Evolutionary conservation across 2,329 filamentous ascomycete species (phyloP).

Genomic region (Sclerotinia glacialis): DNA sequence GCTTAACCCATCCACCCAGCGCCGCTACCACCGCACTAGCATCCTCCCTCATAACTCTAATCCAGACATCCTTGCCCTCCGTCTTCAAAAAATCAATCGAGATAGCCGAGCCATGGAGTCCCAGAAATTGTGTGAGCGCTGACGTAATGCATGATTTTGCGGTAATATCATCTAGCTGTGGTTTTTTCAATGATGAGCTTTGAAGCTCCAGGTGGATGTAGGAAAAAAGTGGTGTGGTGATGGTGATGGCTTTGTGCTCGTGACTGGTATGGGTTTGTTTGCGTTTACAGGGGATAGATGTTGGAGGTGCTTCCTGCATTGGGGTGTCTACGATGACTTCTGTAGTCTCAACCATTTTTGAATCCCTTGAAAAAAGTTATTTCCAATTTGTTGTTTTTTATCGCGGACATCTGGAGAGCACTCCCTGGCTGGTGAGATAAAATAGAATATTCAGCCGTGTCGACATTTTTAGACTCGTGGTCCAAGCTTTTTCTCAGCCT

Average conservation of each 20-base stretch:
- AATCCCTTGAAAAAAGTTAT: neutral
- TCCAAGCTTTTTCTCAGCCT: conserved; percentile 20
- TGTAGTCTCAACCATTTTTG: neutral
- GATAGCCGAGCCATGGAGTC: conserved; percentile 64
- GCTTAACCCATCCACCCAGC: conserved; percentile 58
- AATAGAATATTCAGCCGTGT: conserved; percentile 7
- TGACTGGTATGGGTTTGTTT: conserved; percentile 33
- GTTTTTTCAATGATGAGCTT: conserved; percentile 35
- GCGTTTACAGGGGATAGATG: conserved; percentile 8
- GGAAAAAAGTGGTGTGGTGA: conserved; percentile 52
- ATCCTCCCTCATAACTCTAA: conserved; percentile 62
- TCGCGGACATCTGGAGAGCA: neutral
- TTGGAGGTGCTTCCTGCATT: conserved; percentile 12
- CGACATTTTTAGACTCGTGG: conserved; percentile 1
- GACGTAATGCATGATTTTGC: conserved; percentile 60
- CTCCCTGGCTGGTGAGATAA: neutral
- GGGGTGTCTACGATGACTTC: neutral
- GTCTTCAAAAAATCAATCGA: conserved; percentile 68
- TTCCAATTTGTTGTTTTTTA: neutral
- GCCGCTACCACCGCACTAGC: conserved; percentile 60
- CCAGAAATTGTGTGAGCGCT: conserved; percentile 67
- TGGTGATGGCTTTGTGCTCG: conserved; percentile 51
- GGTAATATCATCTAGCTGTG: conserved; percentile 58
- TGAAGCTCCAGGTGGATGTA: conserved; percentile 56
- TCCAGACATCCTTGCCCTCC: conserved; percentile 55